Conservation (phyloP, 1,284 basidiomycete genomes). For the Phlebopus sp. region DNA sequence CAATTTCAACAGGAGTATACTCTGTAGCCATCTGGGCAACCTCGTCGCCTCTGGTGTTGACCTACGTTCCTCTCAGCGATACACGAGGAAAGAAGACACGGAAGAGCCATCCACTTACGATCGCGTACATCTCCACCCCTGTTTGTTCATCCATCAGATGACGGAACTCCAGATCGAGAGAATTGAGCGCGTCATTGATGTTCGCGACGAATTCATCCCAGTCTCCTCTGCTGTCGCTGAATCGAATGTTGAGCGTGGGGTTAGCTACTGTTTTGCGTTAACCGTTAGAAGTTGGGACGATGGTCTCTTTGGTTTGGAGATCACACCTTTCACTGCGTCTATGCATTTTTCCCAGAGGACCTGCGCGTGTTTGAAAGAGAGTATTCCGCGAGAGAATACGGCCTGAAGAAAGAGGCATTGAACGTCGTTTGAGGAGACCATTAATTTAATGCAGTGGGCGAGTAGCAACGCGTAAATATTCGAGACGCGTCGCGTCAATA, state of each 20-base stretch:
- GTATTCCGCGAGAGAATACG: constrained; percentile 62
- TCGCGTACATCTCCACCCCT: constrained; percentile 59
- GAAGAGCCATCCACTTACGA: constrained; percentile 44
- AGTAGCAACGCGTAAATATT: background rate
- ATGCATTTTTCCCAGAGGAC: constrained; percentile 66
- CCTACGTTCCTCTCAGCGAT: constrained; percentile 39
- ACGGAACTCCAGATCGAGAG: constrained; percentile 69
- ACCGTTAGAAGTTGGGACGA: constrained; percentile 8
- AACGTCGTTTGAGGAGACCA: constrained; percentile 57
- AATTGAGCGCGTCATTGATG: constrained; percentile 61
- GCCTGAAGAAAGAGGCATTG: constrained; percentile 76
- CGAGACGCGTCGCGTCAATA: constrained; percentile 1
- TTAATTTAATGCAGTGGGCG: constrained; percentile 18
- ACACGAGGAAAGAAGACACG: background rate
- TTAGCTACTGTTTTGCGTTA: constrained; percentile 43
- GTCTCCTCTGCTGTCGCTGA: constrained; percentile 41
- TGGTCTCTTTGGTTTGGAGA: background rate
- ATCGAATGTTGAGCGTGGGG: constrained; percentile 44
- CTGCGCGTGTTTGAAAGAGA: constrained; percentile 62
- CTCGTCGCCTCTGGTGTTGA: constrained; percentile 74
- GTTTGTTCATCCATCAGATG: constrained; percentile 60
- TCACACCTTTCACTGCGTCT: constrained; percentile 57
- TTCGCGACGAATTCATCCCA: constrained; percentile 60
- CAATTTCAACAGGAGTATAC: constrained; percentile 72
- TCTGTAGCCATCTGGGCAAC: constrained; percentile 81